Conservation (phyloP, 345 rosid genomes). For the Crucihimalaya himalaica region DNA sequence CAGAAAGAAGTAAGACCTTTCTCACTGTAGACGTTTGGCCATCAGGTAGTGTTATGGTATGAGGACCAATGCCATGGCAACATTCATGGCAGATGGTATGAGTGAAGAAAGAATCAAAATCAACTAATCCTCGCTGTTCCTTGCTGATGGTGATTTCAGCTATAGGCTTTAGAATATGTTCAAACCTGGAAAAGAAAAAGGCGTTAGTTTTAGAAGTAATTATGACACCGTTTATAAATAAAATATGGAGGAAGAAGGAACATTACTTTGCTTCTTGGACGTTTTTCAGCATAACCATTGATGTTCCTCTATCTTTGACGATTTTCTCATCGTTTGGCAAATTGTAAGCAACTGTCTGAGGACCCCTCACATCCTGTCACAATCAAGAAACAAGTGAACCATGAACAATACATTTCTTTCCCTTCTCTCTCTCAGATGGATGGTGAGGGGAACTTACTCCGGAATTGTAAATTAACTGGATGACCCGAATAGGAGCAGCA, state of each 20-base stretch:
- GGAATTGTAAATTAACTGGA: slow-evolving; percentile 75
- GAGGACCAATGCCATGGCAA: slow-evolving; percentile 97
- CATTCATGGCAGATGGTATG: slow-evolving; percentile 95
- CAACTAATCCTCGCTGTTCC: slow-evolving; percentile 77
- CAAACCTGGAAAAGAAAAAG: slow-evolving; percentile 57
- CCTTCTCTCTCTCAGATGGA: slow-evolving; percentile 4
- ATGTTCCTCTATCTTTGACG: slow-evolving; percentile 89
- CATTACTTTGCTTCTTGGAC: slow-evolving; percentile 82
- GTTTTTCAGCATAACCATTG: slow-evolving; percentile 97
- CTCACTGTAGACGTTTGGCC: slow-evolving; percentile 87
- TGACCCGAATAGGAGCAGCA: slow-evolving; percentile 94
- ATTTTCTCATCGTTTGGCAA: slow-evolving; percentile 93
- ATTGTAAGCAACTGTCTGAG: slow-evolving; percentile 95
- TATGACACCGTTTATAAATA: slow-evolving; percentile 10
- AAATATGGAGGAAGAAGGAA: slow-evolving; percentile 26
- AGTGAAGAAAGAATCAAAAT: slow-evolving; percentile 95
- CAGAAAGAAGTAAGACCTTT: slow-evolving; percentile 52
- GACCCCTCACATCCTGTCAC: slow-evolving; percentile 88
- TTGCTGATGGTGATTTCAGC: slow-evolving; percentile 63
- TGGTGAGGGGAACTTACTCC: slow-evolving; percentile 62
- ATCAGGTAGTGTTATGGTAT: slow-evolving; percentile 82
- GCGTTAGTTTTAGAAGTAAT: neutral
- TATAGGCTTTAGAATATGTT: slow-evolving; percentile 82
- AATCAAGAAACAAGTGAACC: slow-evolving; percentile 34
- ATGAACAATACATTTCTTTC: slow-evolving; percentile 3